phyloP scores from a whole-genome alignment of 2,329 filamentous ascomycete species.

The Colletotrichum brevisporum region DNA sequence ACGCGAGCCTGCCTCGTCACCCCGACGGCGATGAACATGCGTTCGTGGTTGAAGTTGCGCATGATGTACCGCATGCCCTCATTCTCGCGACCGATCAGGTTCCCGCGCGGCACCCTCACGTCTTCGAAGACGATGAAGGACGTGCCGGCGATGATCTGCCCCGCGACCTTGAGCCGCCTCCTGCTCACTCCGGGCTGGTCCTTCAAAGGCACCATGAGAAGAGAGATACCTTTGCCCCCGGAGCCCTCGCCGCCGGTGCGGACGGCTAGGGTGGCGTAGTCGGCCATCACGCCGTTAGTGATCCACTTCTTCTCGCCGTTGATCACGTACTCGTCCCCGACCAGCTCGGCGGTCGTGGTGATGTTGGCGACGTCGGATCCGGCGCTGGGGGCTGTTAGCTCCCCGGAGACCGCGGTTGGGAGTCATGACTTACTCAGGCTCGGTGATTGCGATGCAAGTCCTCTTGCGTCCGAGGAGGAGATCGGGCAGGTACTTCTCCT shows the following conservation, averaged over 20 bases:
- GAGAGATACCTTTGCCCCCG: conserved; percentile 73
- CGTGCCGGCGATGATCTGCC: conserved; percentile 76
- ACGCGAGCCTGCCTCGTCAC: conserved; percentile 70
- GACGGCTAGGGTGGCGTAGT: conserved; percentile 80
- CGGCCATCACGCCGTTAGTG: conserved; percentile 79
- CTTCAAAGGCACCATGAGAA: conserved; percentile 80
- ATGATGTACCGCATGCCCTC: conserved; percentile 82
- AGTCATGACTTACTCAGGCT: conserved; percentile 66
- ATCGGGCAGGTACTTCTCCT: conserved; percentile 75
- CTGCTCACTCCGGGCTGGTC: conserved; percentile 76
- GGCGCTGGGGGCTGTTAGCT: conserved; percentile 54
- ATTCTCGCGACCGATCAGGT: conserved; percentile 79
- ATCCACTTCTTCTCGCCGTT: conserved; percentile 89
- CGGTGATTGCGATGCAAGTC: conserved; percentile 83
- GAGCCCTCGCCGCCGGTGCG: conserved; percentile 74
- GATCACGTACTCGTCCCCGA: conserved; percentile 77
- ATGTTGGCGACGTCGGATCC: conserved; percentile 83
- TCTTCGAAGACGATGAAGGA: conserved; percentile 84
- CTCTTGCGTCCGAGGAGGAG: conserved; percentile 76
- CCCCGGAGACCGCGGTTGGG: accelerated
- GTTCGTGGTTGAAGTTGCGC: conserved; percentile 87
- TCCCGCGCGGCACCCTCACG: conserved; percentile 78
- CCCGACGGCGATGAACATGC: conserved; percentile 75
- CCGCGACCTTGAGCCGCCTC: conserved; percentile 76
- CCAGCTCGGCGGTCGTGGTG: conserved; percentile 75